Evolutionary conservation across 2,329 filamentous ascomycete genomes (phyloP).

Genomic region (Aspergillus sp.): DNA sequence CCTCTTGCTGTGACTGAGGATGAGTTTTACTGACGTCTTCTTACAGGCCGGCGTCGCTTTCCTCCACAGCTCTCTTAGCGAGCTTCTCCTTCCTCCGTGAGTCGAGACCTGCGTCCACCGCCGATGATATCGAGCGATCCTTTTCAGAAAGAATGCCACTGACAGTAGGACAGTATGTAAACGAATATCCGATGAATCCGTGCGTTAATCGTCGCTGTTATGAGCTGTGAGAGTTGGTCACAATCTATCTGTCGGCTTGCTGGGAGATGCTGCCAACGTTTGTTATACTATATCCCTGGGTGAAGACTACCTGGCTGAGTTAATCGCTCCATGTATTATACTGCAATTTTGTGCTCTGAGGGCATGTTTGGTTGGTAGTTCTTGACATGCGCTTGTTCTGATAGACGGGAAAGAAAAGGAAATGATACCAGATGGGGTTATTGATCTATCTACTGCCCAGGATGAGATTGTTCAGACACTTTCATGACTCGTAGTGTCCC

Average conservation of each 20-base stretch:
- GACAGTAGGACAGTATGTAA: conserved; percentile 18
- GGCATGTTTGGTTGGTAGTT: neutral
- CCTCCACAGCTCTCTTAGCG: conserved; percentile 66
- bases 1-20: neutral
- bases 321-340: conserved; percentile 27
- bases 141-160: neutral
- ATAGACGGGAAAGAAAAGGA: neutral
- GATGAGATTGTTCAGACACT: too few species aligned
- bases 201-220: conserved; percentile 4
- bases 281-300: conserved; percentile 10
- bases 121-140: conserved; percentile 13
- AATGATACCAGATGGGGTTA: neutral
- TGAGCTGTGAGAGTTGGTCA: conserved; percentile 5
- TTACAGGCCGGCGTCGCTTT: conserved; percentile 63
- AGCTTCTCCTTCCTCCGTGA: conserved; percentile 64
- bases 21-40: conserved; percentile 10
- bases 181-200: conserved; percentile 8
- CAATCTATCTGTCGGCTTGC: conserved; percentile 2
- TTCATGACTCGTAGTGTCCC: too few species aligned
- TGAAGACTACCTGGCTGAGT: conserved; percentile 4
- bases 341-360: conserved; percentile 17
- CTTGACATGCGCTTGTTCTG: neutral
- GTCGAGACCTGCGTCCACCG: conserved; percentile 24
- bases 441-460: too few species aligned
- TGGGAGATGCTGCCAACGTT: conserved; percentile 3